Evolutionary conservation across 345 rosid species (phyloP), one percentile per base, ranked within the genome.

Genomic region (Aquilaria yunnanensis): DNA sequence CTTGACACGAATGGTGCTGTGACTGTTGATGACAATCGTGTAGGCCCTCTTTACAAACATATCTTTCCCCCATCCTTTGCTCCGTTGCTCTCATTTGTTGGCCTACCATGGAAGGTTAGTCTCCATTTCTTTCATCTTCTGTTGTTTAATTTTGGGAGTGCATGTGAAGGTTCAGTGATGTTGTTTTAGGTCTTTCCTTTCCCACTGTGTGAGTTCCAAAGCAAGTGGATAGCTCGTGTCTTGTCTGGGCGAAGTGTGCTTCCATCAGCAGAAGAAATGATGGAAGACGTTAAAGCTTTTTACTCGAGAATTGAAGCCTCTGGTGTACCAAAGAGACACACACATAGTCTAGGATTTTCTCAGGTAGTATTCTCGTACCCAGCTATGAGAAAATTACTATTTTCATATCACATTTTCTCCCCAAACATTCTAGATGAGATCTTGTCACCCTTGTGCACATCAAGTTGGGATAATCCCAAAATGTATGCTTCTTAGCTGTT

Each of bases 191-290:
- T 78, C 70, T 32, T 57, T 51, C 96, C 96, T 2, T 93, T 90
- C 64, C 81, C 76, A 33, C 14, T 84, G 73, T 80, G 56, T 73
- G 96, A 90, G 76, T 70, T 77, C 12, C 97, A 93, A 80, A 84
- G 90, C 88, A 84, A 83, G 77, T 93, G 96, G 98, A 77, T 93
- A 58, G 92, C 97, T 0, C 86, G 92, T 65, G 78, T 70, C 69
- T 74, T 93, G 66, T 90, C 94, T 3, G 93, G 96, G 68, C 77
- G 87, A 45, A 68, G 85, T 32, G 51, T 31, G 30, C 90, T 90
- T 61, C 96, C 97, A 16, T 77, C 81, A 0, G 62, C 71, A 46
- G 83, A 81, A 68, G 81, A 84, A 67, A 93, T 90, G 97, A 78
- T 75, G 84, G 76, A 76, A 56, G 89, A 83, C 12, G 61, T 81